phyloP scores from a whole-genome alignment of 352 stramenopile genomes.

The Pythium dissotocum region DNA sequence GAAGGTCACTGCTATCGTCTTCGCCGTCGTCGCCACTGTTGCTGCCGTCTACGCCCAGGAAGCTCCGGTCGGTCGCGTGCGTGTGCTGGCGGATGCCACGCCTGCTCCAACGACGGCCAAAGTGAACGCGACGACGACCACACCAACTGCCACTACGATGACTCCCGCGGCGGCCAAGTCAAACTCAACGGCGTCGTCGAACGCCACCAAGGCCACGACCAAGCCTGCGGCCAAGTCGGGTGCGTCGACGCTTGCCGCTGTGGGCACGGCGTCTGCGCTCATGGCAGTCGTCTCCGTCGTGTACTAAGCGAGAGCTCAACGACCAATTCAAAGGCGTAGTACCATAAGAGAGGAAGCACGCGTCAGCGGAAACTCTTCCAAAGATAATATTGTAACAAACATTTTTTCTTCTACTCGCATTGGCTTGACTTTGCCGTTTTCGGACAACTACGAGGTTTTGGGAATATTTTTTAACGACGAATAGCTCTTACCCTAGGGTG shows the following conservation, averaged over 20 bases:
- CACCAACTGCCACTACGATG: not conserved
- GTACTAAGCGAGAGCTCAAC: not conserved
- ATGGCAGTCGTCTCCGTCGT: not conserved
- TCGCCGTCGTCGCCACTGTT: too few relatives aligned
- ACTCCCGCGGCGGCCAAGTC: not conserved
- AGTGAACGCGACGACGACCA: not conserved
- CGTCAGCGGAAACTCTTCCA: too few relatives aligned
- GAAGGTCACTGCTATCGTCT: too few relatives aligned
- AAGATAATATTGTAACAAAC: too few relatives aligned
- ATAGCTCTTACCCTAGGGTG: too few relatives aligned
- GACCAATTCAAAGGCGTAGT: too few relatives aligned
- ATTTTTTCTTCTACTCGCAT: too few relatives aligned
- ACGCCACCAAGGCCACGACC: not conserved
- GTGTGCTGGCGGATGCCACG: not conserved
- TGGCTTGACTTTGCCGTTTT: too few relatives aligned
- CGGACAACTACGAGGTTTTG: too few relatives aligned
- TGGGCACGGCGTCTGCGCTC: not conserved
- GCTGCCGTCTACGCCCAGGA: not conserved
- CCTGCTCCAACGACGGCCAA: not conserved
- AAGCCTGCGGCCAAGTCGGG: not conserved
- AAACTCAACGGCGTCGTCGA: not conserved
- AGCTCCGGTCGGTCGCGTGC: too few relatives aligned
- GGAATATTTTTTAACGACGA: too few relatives aligned
- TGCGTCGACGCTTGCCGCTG: not conserved
- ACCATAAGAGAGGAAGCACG: too few relatives aligned